Evolutionary conservation across 306 rosid genomes (phyloP), one percentile per base, ranked within the genome.

Genomic region (Crotalaria pallida): DNA sequence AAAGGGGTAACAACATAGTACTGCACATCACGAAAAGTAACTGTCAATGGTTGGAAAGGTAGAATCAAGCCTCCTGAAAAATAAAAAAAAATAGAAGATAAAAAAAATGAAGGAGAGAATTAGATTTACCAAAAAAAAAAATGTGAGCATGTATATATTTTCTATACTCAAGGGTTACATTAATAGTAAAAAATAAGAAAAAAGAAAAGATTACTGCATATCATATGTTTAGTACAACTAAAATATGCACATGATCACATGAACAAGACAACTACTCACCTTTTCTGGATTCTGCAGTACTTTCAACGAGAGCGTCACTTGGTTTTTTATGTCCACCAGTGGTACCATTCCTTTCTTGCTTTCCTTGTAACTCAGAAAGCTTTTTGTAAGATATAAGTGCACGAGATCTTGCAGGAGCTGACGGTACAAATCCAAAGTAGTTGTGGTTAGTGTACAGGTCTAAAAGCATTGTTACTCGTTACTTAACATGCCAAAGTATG

Each of bases 351-450:
- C 45, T 50, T 21, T 44, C 52, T 62, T 81, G 78, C 10, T 72
- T 59, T 77, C 45, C 76, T 73, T 79, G 82, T 45, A 80, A 69
- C 69, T 58, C 65, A 1, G 85, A 66, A 43, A 79, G 50, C 50
- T 69, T 70, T 67, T 74, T 58, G 2, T 69, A 69, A 23, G 91
- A 79, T 63, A 86, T 44, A 57, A 76, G 77, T 57, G 74, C 41
- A 33, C 80, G 82, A 51, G 86, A 79, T 59, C 88, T 77, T 48
- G 76, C 76, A 9, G 88, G 81, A 69, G 86, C 91, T 84, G 82
- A 66, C 22, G 44, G 73, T 38, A 33, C 44, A 72, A 47, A 49
- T 43, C 19, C 70, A 66, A 58, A 65, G 24, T 38, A 31, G n/a
- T n/a, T n/a, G 69, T 58, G 49, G 49, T 79, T 58, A 58, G 41